Conservation (phyloP, 345 rosid species). For the Mercurialis annua region DNA sequence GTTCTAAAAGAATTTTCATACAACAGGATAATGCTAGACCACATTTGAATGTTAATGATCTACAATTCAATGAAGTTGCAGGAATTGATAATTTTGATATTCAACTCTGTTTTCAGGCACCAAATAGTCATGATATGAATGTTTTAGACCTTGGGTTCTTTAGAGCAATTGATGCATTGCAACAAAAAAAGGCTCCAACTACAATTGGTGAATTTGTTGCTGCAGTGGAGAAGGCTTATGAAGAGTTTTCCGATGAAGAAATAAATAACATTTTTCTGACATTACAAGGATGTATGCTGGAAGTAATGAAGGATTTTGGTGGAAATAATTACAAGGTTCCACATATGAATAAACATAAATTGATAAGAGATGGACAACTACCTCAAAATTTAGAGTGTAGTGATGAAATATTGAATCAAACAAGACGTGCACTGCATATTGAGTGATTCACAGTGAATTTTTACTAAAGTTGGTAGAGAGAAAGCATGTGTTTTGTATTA, state of each 20-base stretch:
- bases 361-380: no score
- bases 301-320: neutral
- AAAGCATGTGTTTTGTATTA: no score
- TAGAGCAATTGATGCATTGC: neutral
- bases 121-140: neutral
- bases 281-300: neutral
- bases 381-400: no score
- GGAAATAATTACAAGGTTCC: neutral
- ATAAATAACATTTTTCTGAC: neutral
- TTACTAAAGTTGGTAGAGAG: no score
- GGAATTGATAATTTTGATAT: neutral
- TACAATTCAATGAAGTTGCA: neutral
- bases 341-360: no score
- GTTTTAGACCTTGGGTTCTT: neutral
- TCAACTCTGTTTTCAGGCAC: neutral
- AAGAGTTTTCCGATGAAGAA: no score
- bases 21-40: neutral
- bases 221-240: neutral
- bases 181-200: neutral
- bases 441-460: no score
- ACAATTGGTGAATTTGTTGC: neutral
- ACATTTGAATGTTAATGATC: neutral
- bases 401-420: no score
- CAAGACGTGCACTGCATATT: no score
- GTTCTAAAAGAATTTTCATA: neutral